Conservation (phyloP, 495 filamentous ascomycete species). For the Penicillium desertorum region DNA sequence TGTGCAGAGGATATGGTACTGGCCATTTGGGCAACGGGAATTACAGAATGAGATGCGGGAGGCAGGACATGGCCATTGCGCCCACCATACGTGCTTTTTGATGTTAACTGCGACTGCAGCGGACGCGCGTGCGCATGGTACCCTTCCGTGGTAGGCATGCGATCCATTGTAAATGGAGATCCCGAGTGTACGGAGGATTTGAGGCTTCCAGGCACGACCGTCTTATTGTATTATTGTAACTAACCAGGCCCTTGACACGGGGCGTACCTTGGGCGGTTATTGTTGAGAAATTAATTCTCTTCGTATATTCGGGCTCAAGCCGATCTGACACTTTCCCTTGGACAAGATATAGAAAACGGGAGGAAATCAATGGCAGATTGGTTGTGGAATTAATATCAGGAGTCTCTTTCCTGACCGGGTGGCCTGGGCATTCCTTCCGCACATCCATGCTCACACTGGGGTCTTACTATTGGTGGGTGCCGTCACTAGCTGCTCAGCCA, state of each 20-base stretch:
- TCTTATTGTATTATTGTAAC: neutral
- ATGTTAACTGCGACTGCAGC: too few species aligned
- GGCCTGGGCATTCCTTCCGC: too few species aligned
- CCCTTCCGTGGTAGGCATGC: constrained; percentile 35
- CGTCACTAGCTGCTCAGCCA: too few species aligned
- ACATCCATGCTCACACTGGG: too few species aligned
- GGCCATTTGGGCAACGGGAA: constrained; percentile 22
- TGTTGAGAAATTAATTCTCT: constrained; percentile 12
- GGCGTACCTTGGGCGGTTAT: constrained; percentile 8
- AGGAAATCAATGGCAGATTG: too few species aligned
- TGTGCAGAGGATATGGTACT: constrained; percentile 29
- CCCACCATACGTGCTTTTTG: too few species aligned
- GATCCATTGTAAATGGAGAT: constrained; percentile 32
- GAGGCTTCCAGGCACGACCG: neutral
- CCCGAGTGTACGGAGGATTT: constrained; percentile 12
- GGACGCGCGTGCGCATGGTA: constrained; percentile 15
- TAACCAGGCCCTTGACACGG: neutral
- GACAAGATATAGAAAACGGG: too few species aligned
- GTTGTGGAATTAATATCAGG: too few species aligned
- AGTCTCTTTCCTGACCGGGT: too few species aligned
- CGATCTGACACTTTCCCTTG: neutral
- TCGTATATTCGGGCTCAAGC: neutral
- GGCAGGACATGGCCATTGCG: neutral
- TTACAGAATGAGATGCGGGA: constrained; percentile 31
- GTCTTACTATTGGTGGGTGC: too few species aligned